phyloP scores from a whole-genome alignment of 73 alveolate genomes.

The Diophrys appendiculata region DNA sequence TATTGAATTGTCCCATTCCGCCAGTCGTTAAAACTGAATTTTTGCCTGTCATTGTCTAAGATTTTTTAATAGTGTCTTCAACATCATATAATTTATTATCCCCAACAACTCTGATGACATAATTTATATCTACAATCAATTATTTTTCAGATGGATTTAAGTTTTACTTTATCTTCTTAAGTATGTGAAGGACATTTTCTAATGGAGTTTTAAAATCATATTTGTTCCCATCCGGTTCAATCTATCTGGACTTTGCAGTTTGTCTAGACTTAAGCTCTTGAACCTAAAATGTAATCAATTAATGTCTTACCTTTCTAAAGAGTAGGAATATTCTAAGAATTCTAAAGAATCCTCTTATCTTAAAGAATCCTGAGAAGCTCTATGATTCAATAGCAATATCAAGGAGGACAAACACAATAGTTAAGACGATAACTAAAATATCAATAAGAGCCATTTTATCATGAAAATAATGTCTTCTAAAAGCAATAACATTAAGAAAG shows the following conservation, averaged over 20 bases:
- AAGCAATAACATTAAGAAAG: background rate
- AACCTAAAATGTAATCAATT: background rate
- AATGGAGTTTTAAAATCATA: background rate
- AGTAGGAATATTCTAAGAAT: constrained; percentile 8
- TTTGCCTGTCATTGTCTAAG: no score
- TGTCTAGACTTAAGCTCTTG: background rate
- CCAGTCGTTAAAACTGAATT: no score
- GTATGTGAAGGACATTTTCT: no score
- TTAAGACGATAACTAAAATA: background rate
- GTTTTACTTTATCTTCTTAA: no score
- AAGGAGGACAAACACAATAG: constrained; percentile 1
- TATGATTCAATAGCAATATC: background rate
- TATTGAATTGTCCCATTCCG: background rate
- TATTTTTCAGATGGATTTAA: no score
- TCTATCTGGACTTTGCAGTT: constrained; percentile 1
- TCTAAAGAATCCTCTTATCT: constrained; percentile 22
- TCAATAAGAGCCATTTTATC: constrained; percentile 3
- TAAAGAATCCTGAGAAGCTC: background rate
- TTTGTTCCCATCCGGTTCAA: constrained; percentile 5
- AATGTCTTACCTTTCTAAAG: background rate
- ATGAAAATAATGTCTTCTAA: background rate
- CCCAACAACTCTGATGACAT: no score
- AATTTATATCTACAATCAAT: no score
- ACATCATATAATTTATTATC: no score
- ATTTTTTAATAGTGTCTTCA: no score